Percentiles rank a stretch among this genome's conserved stretches.
These are phyloP conservation scores for Croton setiger DNA, from an alignment of 441 rosid genomes.

Conservation along the genomic window DNA sequence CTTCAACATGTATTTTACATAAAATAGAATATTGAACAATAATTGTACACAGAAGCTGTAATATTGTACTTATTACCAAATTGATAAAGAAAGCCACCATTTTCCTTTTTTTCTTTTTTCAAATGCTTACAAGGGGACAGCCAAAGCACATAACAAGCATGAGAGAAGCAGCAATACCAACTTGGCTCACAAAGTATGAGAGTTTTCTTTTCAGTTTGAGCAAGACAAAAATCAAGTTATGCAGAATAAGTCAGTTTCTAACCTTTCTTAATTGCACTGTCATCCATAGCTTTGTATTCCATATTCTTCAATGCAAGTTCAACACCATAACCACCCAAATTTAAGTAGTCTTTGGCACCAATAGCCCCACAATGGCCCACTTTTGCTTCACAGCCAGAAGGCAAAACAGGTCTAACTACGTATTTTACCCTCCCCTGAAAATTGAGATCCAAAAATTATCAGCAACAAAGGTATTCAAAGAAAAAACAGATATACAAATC, in stretches of 20 bases:
- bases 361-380: constrained; percentile 76
- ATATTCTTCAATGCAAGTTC: constrained; percentile 99
- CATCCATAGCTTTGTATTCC: constrained; percentile 99
- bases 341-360: constrained; percentile 71
- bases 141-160: background rate
- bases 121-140: background rate
- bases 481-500: background rate
- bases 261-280: constrained; percentile 94
- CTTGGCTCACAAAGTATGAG: background rate
- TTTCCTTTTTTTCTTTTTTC: background rate
- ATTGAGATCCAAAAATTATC: constrained; percentile 27
- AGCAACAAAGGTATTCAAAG: constrained; percentile 19
- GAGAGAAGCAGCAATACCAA: background rate
- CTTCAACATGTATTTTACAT: background rate
- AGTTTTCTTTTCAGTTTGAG: background rate
- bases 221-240: background rate
- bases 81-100: background rate
- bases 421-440: constrained; percentile 82
- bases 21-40: background rate
- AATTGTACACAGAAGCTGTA: background rate
- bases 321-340: constrained; percentile 97
- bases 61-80: background rate
- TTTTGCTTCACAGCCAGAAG: constrained; percentile 79
- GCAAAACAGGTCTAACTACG: constrained; percentile 91
- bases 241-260: constrained; percentile 13